Conservation (phyloP, 371 early-diverging fungal species). For the Mortierella sp. region DNA sequence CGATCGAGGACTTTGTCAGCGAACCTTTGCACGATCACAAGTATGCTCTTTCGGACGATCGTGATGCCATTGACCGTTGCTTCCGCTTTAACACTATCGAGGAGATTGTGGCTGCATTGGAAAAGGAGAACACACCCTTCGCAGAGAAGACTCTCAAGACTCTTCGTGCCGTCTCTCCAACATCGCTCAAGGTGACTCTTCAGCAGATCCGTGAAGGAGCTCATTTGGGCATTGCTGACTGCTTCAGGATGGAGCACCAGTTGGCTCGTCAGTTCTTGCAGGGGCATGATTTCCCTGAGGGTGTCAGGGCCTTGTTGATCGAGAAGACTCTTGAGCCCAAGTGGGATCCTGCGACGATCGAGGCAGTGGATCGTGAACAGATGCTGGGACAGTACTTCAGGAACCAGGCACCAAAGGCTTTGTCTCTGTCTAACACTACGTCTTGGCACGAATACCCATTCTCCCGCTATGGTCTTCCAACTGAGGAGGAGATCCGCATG, state of each 20-base stretch:
- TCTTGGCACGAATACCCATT: conserved; percentile 76
- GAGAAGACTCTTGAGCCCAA: conserved; percentile 72
- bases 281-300: conserved; percentile 90
- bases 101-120: conserved; percentile 83
- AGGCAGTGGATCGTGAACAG: conserved; percentile 65
- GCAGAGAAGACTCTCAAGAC: conserved; percentile 74
- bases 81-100: conserved; percentile 85
- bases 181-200: conserved; percentile 90
- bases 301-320: conserved; percentile 84
- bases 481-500: conserved; percentile 77
- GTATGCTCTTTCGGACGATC: conserved; percentile 73
- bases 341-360: conserved; percentile 80
- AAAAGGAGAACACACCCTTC: conserved; percentile 75
- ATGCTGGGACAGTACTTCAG: conserved; percentile 72
- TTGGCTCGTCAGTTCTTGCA: conserved; percentile 82
- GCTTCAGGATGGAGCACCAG: conserved; percentile 89
- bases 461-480: conserved; percentile 79
- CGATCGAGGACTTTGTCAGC: conserved; percentile 92
- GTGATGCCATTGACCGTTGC: conserved; percentile 87
- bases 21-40: conserved; percentile 59
- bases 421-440: conserved; percentile 54
- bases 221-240: conserved; percentile 76
- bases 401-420: conserved; percentile 49
- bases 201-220: conserved; percentile 82
- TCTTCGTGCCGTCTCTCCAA: conserved; percentile 83